Evolutionary conservation across 164 flowering plant genomes (phyloP).

Genomic region (Umbilicus rupestris): DNA sequence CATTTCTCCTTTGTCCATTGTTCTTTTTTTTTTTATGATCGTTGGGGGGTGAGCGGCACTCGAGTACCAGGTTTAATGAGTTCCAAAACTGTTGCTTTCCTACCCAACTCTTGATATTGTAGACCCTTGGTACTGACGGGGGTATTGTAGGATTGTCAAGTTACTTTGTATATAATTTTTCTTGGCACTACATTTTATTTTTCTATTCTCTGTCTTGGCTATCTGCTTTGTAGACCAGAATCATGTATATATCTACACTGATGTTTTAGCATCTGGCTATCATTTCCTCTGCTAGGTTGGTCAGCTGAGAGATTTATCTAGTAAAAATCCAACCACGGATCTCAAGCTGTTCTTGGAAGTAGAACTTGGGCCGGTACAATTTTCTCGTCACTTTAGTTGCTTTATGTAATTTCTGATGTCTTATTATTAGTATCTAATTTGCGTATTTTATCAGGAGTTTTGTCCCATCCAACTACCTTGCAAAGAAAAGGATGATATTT

Average conservation of each 20-base stretch:
- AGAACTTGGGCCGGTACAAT: conserved; percentile 57
- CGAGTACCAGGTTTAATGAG: too few species aligned
- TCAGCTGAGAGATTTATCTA: conserved; percentile 65
- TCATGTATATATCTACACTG: not conserved
- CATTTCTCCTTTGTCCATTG: too few species aligned
- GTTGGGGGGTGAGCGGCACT: too few species aligned
- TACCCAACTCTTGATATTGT: too few species aligned
- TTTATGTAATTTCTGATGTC: not conserved
- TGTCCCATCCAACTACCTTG: conserved; percentile 63
- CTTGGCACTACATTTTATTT: too few species aligned
- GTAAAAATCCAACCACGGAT: conserved; percentile 63
- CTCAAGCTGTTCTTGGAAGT: conserved; percentile 76
- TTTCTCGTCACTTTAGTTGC: not conserved
- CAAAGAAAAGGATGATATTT: conserved; percentile 66
- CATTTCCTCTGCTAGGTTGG: conserved; percentile 48
- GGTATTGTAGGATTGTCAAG: too few species aligned
- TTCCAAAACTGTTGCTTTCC: too few species aligned
- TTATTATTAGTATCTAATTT: not conserved
- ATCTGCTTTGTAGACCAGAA: not conserved
- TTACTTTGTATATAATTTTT: too few species aligned
- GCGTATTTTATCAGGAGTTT: conserved; percentile 40
- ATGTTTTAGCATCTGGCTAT: not conserved
- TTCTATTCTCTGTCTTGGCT: not conserved
- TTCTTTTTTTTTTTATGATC: too few species aligned
- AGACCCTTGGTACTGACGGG: too few species aligned